Percentiles rank a stretch among this genome's conserved stretches.
Evolutionary conservation across 495 filamentous ascomycete species (phyloP).

Genomic region (Collariella sp.): DNA sequence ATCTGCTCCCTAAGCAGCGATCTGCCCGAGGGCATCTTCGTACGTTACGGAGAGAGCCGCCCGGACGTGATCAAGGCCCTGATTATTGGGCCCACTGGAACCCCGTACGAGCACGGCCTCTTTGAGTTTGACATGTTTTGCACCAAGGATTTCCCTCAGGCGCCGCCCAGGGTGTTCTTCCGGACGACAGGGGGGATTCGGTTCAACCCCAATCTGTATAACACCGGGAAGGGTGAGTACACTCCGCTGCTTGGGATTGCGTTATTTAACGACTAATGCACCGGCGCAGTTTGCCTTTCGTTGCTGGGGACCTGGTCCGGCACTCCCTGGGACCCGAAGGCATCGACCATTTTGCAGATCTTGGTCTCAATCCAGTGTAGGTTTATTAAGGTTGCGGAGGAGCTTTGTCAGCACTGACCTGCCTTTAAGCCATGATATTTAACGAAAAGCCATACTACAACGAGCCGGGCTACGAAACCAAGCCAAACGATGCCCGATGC

Average conservation of each 20-base stretch:
- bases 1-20: conserved; percentile 41
- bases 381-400: not conserved
- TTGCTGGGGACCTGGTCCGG: conserved; percentile 53
- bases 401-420: not conserved
- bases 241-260: not conserved
- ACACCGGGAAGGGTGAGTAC: conserved; percentile 43
- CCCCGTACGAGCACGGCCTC: conserved; percentile 54
- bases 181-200: conserved; percentile 37
- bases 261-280: not conserved
- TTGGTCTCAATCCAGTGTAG: conserved; percentile 50
- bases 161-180: conserved; percentile 44
- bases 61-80: conserved; percentile 51
- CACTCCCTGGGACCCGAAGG: conserved; percentile 42
- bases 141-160: conserved; percentile 37
- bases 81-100: conserved; percentile 47
- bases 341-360: conserved; percentile 50
- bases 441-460: conserved; percentile 50
- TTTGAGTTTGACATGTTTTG: conserved; percentile 56
- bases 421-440: conserved; percentile 44
- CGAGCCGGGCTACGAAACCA: conserved; percentile 42
- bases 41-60: conserved; percentile 44
- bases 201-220: conserved; percentile 56
- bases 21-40: conserved; percentile 51
- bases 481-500: conserved; percentile 14
- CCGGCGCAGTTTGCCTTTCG: conserved; percentile 44